These are phyloP conservation scores for Gomphus sp. DNA, from an alignment of 1,284 basidiomycete genomes.

Conservation along the genomic window DNA sequence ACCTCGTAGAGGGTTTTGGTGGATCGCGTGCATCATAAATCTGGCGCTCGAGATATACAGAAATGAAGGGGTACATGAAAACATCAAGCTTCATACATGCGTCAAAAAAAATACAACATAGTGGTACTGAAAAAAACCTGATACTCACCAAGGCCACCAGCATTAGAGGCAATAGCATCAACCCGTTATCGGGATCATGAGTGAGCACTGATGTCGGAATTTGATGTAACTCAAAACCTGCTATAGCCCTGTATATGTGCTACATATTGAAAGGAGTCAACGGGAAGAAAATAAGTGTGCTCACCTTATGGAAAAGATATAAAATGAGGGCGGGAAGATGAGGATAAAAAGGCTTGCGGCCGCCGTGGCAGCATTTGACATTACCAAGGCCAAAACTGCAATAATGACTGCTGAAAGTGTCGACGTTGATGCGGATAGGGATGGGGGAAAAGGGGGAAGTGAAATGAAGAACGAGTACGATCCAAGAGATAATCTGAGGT, in stretches of 20 bases:
- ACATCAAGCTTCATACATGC: conserved; percentile 42
- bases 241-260: conserved; percentile 34
- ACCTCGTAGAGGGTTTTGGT: conserved; percentile 16
- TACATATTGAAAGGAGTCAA: neutral
- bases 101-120: too few species aligned
- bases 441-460: conserved; percentile 63
- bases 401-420: conserved; percentile 59
- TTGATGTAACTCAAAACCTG: conserved; percentile 55
- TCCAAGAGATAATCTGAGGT: conserved; percentile 47
- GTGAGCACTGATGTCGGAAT: conserved; percentile 41
- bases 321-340: conserved; percentile 68
- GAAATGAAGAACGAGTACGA: conserved; percentile 65
- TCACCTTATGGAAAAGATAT: conserved; percentile 44
- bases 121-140: too few species aligned
- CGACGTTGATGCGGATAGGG: conserved; percentile 59
- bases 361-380: conserved; percentile 34
- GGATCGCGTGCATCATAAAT: conserved; percentile 53
- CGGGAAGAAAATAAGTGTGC: neutral
- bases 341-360: conserved; percentile 54
- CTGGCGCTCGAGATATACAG: conserved; percentile 45
- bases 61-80: conserved; percentile 62
- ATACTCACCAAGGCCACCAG: conserved; percentile 51
- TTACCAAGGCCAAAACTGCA: conserved; percentile 59
- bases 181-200: conserved; percentile 48
- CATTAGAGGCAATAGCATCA: conserved; percentile 50